Evolutionary conservation across 2,329 filamentous ascomycete genomes (phyloP), one percentile per base, ranked within the genome.

Genomic region (Paecilomyces fulvus): DNA sequence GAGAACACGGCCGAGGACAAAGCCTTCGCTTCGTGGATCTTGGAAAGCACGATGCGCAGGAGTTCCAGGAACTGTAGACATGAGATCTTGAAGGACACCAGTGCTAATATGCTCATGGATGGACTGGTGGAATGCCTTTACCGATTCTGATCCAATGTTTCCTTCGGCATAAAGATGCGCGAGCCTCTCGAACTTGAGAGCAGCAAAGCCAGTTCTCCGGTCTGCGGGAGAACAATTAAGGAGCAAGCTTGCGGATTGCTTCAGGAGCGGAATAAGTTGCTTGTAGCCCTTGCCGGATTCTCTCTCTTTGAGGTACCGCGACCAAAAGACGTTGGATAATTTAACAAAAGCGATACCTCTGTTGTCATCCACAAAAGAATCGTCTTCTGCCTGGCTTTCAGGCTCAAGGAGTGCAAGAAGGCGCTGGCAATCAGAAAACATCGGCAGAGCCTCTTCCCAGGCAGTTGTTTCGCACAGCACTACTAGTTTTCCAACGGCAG

Each of bases 281-380:
- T 63, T 63, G 55, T 67, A 63, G 2, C 64, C 59, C 56, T 68
- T 67, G 0, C 69, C 67, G 33, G 64, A 56, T 56, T 75, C 71
- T 52, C 73, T 75, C 51, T 73, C 70, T 55, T 75, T 72, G 21
- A 76, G 63, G 55, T 77, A 79, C 9, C 74, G 70, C 50, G 73
- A 73, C 77, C 77, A 79, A 58, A 74, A 77, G 3, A 75, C 59
- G 57, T 78, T 77, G 0, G 77, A 79, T 48, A 79, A 55, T 28
- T 72, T 74, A 14, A 75, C 67, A 55, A 73, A 63, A 10, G 64
- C 64, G 55, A 62, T 58, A 1, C 67, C 66, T 49, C 64, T 62
- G 20, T 56, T 64, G 23, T 70, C 63, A 5, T 54, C 57, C 8
- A 59, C 53, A 28, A 56, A 54, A 7, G 49, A n/a, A 14, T 67